Percentiles rank a stretch among this genome's conserved stretches.
phyloP scores from a whole-genome alignment of 805 yeast genomes.

The Wickerhamomyces alni region DNA sequence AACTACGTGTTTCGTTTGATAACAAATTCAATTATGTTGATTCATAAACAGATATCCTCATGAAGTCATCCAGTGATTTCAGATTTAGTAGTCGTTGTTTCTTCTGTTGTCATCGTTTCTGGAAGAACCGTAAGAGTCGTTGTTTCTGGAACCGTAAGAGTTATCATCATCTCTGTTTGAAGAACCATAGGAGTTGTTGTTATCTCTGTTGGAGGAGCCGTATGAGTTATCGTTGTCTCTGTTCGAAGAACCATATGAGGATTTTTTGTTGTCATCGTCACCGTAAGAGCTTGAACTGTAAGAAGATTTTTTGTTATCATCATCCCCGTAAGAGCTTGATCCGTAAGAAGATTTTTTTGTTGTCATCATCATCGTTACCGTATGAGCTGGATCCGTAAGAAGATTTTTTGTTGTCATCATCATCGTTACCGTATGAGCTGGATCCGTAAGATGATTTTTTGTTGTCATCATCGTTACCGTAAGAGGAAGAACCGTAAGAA shows the following conservation, averaged over 20 bases:
- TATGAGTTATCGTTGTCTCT: constrained; percentile 13
- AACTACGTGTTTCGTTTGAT: too few species aligned
- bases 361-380: constrained; percentile 6
- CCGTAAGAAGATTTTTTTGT: constrained; percentile 10
- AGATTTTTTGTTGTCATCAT: constrained; percentile 20
- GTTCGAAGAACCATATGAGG: constrained; percentile 5
- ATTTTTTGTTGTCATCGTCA: constrained; percentile 6
- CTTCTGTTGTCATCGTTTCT: background rate
- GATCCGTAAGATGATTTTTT: constrained; percentile 12
- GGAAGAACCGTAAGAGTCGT: constrained; percentile 20
- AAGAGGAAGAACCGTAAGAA: constrained; percentile 27
- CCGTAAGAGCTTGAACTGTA: constrained; percentile 22
- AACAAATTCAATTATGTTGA: too few species aligned
- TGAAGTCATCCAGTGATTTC: background rate
- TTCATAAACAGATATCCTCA: background rate
- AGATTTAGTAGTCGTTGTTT: background rate
- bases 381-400: too few species aligned
- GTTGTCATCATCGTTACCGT: too few species aligned
- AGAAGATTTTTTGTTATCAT: constrained; percentile 10
- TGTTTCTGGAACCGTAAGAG: constrained; percentile 21
- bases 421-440: constrained; percentile 7
- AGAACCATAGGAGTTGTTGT: constrained; percentile 23
- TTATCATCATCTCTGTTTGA: constrained; percentile 16
- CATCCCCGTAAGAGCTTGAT: constrained; percentile 12
- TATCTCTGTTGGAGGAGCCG: constrained; percentile 14